Evolutionary conservation across 2,329 filamentous ascomycete species (phyloP), one percentile per base, ranked within the genome.

Genomic region (Pestalotiopsis sp.): DNA sequence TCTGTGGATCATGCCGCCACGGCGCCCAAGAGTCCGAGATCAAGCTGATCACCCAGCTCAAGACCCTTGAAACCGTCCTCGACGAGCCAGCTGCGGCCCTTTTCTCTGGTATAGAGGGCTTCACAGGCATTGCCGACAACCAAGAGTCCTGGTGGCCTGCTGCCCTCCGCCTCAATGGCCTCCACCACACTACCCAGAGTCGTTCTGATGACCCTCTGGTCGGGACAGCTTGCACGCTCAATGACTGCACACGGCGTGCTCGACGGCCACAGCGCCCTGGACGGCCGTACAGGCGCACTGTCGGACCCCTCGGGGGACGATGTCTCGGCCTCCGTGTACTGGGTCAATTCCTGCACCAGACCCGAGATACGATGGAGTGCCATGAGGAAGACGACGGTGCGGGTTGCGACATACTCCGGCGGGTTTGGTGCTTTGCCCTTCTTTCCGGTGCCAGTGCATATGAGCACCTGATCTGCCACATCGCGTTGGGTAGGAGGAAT

Each of bases 401-500:
- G 88, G 9, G 88, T 92, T 2, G 86, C 79, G 0, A 95, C 89
- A 78, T 90, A 97, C 71, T 91, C 90, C 0, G 96, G 96, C 41
- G 94, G 94, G n/a, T 89, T 84, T 0, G 94, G 94, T 0, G 93
- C 85, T 67, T 89, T 92, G 13, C 96, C 96, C 81, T 97, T 97
- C 75, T 96, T 90, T 0, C 96, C 96, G 0, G 96, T 99, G 0
- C 96, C 96, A 0, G 96, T 99, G 82, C 96, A 98, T n/a, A 99
- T 88, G 31, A 99, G 86, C 0, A 99, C 91, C 80, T 98, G 95
- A 76, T 99, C 96, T 3, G 94, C 92, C 0, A 97, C 92, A 59
- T 92, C 92, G 4, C 96, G 88, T 82, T 98, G 95, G 1, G 96
- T 99, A 0, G 92, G 86, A 1, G 96, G 95, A 40, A 99, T 93